Percentiles rank a stretch among this genome's conserved stretches.
Evolutionary conservation across 1,284 basidiomycete species (phyloP).

Genomic region (Pyrrhoderma lamaoense): DNA sequence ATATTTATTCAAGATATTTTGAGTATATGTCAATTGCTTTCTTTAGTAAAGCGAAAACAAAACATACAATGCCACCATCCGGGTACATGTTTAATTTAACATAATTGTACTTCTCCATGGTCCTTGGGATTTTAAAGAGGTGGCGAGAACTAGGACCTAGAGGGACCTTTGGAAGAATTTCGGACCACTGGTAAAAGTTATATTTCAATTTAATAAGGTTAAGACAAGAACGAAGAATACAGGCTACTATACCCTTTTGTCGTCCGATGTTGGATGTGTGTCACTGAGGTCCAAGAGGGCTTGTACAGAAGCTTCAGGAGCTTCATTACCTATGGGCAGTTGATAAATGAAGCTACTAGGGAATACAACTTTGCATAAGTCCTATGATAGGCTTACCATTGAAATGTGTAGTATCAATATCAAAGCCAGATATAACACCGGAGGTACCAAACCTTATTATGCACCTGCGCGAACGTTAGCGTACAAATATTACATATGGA

Average conservation of each 20-base stretch:
- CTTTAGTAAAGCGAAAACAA: slow-evolving; percentile 17
- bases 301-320: slow-evolving; percentile 72
- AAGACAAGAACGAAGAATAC: slow-evolving; percentile 1
- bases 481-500: neutral
- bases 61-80: slow-evolving; percentile 87
- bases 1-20: too few species aligned
- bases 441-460: slow-evolving; percentile 85
- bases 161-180: slow-evolving; percentile 66
- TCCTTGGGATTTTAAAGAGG: slow-evolving; percentile 67
- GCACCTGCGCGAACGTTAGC: slow-evolving; percentile 46
- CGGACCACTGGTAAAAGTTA: slow-evolving; percentile 58
- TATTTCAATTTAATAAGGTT: neutral
- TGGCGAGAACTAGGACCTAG: slow-evolving; percentile 83
- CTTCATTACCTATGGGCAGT: slow-evolving; percentile 70
- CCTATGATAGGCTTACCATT: slow-evolving; percentile 49
- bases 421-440: slow-evolving; percentile 78
- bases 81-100: slow-evolving; percentile 95
- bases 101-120: slow-evolving; percentile 56
- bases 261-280: slow-evolving; percentile 38
- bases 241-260: slow-evolving; percentile 43
- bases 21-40: slow-evolving; percentile 3
- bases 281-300: slow-evolving; percentile 45
- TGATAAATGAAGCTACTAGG: neutral
- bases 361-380: neutral
- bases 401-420: slow-evolving; percentile 95